phyloP scores from a whole-genome alignment of 768 basidiomycete species.

The Rhodotorula taiwanensis region DNA sequence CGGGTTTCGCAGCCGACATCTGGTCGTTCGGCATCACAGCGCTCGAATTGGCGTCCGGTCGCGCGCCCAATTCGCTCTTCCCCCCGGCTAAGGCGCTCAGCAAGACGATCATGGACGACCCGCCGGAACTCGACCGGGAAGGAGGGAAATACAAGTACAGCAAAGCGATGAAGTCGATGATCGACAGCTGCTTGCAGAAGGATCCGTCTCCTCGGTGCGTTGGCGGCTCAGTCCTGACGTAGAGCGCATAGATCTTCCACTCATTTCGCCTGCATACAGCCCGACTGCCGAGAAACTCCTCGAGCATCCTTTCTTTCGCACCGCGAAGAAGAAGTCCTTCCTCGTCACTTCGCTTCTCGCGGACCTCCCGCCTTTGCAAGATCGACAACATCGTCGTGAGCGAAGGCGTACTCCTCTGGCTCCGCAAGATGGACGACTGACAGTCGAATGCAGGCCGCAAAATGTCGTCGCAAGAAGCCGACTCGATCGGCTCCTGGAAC shows the following conservation, averaged over 20 bases:
- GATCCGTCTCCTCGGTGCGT: conserved; percentile 68
- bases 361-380: conserved; percentile 37
- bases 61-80: conserved; percentile 74
- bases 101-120: conserved; percentile 70
- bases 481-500: conserved; percentile 31
- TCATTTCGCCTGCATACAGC: conserved; percentile 50
- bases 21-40: conserved; percentile 98
- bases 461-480: background rate
- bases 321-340: conserved; percentile 68
- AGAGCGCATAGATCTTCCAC: too few species aligned
- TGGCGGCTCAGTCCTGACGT: background rate
- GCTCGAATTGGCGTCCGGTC: conserved; percentile 76
- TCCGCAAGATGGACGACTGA: background rate
- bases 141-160: conserved; percentile 69
- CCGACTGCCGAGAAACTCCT: conserved; percentile 74
- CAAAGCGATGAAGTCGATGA: conserved; percentile 70
- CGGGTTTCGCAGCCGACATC: conserved; percentile 63
- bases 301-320: conserved; percentile 68
- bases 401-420: background rate
- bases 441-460: conserved; percentile 11
- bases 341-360: conserved; percentile 66
- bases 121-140: conserved; percentile 69
- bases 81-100: conserved; percentile 66
- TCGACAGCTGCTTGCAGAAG: conserved; percentile 74
- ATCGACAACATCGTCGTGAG: conserved; percentile 32